phyloP scores from a whole-genome alignment of 495 filamentous ascomycete genomes.

The Hypomontagnella monticulosa region DNA sequence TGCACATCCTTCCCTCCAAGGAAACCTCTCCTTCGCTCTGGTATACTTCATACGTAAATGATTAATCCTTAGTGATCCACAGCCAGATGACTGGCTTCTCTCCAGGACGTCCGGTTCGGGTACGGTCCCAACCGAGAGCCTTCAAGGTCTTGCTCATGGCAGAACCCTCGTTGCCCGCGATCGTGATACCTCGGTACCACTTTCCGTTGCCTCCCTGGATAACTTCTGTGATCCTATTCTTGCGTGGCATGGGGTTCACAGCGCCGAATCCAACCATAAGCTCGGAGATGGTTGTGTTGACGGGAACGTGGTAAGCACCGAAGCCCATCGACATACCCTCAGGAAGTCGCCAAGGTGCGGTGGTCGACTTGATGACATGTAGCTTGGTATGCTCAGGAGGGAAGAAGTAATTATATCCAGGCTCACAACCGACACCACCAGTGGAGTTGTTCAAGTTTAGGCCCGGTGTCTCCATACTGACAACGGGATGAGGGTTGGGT shows the following conservation, averaged over 20 bases:
- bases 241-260: slow-evolving; percentile 48
- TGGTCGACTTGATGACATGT: slow-evolving; percentile 54
- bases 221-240: slow-evolving; percentile 57
- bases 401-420: slow-evolving; percentile 64
- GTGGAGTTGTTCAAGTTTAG: slow-evolving; percentile 66
- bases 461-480: slow-evolving; percentile 60
- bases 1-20: too few species aligned
- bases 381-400: slow-evolving; percentile 57
- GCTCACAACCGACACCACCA: slow-evolving; percentile 63
- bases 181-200: slow-evolving; percentile 50
- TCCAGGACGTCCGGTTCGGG: slow-evolving; percentile 45
- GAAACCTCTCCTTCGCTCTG: too few species aligned
- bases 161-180: slow-evolving; percentile 42
- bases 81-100: slow-evolving; percentile 54
- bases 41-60: too few species aligned
- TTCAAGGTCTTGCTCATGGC: slow-evolving; percentile 44
- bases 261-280: slow-evolving; percentile 60
- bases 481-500: slow-evolving; percentile 47
- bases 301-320: slow-evolving; percentile 53
- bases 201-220: slow-evolving; percentile 48
- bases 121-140: slow-evolving; percentile 51
- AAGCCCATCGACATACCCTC: slow-evolving; percentile 43
- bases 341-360: slow-evolving; percentile 55
- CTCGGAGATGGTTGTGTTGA: slow-evolving; percentile 53
- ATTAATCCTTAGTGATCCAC: slow-evolving; percentile 52